Evolutionary conservation across 306 rosid species (phyloP).

Genomic region (Castanea crenata): DNA sequence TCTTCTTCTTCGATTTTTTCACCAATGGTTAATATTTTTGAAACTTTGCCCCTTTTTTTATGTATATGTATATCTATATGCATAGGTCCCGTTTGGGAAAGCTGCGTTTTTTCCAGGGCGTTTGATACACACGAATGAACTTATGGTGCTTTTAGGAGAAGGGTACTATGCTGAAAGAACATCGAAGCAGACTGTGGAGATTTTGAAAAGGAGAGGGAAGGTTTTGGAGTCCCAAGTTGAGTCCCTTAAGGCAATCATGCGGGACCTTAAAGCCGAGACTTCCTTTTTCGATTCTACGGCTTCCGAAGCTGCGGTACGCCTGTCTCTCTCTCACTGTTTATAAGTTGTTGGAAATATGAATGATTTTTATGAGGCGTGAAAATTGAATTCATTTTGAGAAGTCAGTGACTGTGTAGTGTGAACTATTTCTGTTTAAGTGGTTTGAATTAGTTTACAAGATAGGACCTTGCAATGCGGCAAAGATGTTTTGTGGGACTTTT

Average conservation of each 20-base stretch:
- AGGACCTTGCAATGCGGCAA: no score
- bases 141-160: slow-evolving; percentile 87
- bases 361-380: not conserved
- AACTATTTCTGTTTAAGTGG: no score
- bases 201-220: slow-evolving; percentile 76
- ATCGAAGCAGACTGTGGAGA: slow-evolving; percentile 69
- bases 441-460: no score
- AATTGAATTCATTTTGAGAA: not conserved
- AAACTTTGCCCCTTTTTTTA: not conserved
- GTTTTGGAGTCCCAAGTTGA: slow-evolving; percentile 63
- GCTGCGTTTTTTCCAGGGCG: slow-evolving; percentile 95
- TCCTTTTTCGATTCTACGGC: slow-evolving; percentile 59
- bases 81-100: slow-evolving; percentile 90
- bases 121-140: slow-evolving; percentile 85
- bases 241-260: slow-evolving; percentile 58
- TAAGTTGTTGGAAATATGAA: not conserved
- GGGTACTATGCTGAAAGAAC: slow-evolving; percentile 81
- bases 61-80: no score
- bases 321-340: not conserved
- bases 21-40: not conserved
- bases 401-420: not conserved
- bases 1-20: not conserved
- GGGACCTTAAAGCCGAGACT: slow-evolving; percentile 63
- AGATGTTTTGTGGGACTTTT: no score
- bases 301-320: slow-evolving; percentile 55